Base-by-base conservation (phyloP, 2,329 filamentous ascomycete species). In the Cercospora brassicicola region DNA sequence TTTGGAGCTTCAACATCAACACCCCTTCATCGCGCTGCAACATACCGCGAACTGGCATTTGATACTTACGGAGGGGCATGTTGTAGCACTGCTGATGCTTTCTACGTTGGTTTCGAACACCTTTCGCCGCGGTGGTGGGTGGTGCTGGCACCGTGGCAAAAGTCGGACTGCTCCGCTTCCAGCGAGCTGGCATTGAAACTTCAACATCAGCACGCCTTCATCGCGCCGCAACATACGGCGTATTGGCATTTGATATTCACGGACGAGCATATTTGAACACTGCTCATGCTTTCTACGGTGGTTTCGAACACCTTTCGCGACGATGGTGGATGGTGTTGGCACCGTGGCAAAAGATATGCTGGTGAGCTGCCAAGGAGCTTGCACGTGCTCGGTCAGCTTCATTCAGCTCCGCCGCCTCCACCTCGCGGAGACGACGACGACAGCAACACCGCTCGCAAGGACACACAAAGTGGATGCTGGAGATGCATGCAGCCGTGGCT, bases 391-490 rank as follows among this genome's bases (percentile, higher is more conserved):
- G 45, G 18, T 51, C 45, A 51, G 45, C 45, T 57, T 57, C 53
- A 57, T 33, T 31, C 53, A 57, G 26, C 53, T 57, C 26, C 53
- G 53, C 26, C 20, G 10, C 20, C 28, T 45, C 51, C 48, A 62
- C 64, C 28, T 42, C n/a, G n/a, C 59, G 42, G 5, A 6, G 33
- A 62, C 59, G 15, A 18, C 30, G n/a, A 51, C 18, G 30, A 28
- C 26, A 13, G 30, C 53, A 33, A 57, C 28, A 30, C 7, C 53
- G 53, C 26, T 30, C 13, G 9, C 26, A 33, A 9, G 23, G 18
- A 23, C 61, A 11, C 31, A 23, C 18, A 55, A 64, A 64, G 65
- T 67, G 36, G 55, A 64, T 67, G 61, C 61, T 56, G 42, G 30
- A 59, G 61, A 59, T 64, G 65, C 60, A 64, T 59, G 33, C 28